Evolutionary conservation across 2,329 filamentous ascomycete genomes (phyloP).

Genomic region (Botrytis byssoidea): DNA sequence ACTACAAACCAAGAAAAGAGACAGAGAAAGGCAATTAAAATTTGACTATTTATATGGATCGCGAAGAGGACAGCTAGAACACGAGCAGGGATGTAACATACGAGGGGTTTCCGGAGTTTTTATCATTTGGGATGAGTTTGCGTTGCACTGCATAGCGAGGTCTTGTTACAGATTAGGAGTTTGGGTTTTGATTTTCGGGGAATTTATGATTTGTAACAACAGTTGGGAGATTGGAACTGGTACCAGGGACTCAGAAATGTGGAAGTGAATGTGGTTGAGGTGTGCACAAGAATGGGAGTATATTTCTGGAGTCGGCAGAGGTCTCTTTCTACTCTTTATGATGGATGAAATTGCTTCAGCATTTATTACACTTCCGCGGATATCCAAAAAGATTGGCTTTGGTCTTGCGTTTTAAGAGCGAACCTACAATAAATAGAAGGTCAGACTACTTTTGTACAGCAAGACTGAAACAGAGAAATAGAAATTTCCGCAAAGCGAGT

Average conservation of each 20-base stretch:
- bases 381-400: not conserved
- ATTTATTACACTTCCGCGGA: not conserved
- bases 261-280: not conserved
- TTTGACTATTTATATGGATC: not conserved
- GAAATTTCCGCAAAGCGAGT: not conserved
- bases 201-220: constrained; percentile 12
- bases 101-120: not conserved
- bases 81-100: constrained; percentile 4
- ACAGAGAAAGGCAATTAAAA: constrained; percentile 34
- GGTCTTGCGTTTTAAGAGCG: not conserved
- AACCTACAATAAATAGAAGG: not conserved
- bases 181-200: not conserved
- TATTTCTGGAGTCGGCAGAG: not conserved
- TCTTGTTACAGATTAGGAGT: constrained; percentile 1
- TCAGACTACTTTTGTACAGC: not conserved
- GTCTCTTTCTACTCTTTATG: constrained; percentile 1
- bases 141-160: constrained; percentile 18
- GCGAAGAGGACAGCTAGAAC: not conserved
- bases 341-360: not conserved
- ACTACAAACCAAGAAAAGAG: constrained; percentile 71
- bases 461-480: not conserved
- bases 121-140: not conserved
- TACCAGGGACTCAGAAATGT: not conserved
- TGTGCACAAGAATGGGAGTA: not conserved
- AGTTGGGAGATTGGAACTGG: constrained; percentile 11